Conservation (phyloP, 805 yeast species). For the Cyberlindnera nakhonratchasimensis region DNA sequence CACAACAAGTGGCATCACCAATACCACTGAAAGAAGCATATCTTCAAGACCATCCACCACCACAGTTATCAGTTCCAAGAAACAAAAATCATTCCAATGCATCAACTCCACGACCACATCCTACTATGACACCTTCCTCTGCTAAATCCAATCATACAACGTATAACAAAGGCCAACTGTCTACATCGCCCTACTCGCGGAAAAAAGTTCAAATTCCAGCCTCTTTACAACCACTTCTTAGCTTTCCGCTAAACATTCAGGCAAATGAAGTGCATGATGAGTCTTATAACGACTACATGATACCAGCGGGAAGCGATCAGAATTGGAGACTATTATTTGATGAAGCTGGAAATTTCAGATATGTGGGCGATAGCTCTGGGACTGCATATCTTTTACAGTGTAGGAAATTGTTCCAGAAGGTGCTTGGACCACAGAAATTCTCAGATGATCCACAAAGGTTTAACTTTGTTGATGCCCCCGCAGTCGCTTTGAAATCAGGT, state of each 20-base stretch:
- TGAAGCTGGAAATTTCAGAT: constrained; percentile 34
- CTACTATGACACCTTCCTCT: not conserved
- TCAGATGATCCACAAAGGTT: constrained; percentile 38
- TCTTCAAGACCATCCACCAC: not conserved
- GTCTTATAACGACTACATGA: constrained; percentile 13
- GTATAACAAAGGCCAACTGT: not conserved
- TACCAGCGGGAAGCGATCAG: constrained; percentile 14
- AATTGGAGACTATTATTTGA: constrained; percentile 30
- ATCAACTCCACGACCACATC: not conserved
- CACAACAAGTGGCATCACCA: not conserved
- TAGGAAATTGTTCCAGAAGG: constrained; percentile 34
- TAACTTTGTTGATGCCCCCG: constrained; percentile 32
- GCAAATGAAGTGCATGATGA: constrained; percentile 16
- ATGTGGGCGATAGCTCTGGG: constrained; percentile 42
- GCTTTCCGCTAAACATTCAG: constrained; percentile 19
- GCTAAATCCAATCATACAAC: not conserved
- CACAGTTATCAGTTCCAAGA: not conserved
- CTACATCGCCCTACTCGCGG: not conserved
- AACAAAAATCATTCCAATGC: not conserved
- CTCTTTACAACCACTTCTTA: constrained; percentile 20
- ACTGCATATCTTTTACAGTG: constrained; percentile 40
- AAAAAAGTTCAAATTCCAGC: constrained; percentile 15
- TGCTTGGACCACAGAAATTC: constrained; percentile 34
- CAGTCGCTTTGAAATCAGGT: constrained; percentile 14
- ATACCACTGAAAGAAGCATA: not conserved